These are phyloP conservation scores for Phragmites australis DNA, from an alignment of 176 grass and related monocot species.

Conservation along the genomic window DNA sequence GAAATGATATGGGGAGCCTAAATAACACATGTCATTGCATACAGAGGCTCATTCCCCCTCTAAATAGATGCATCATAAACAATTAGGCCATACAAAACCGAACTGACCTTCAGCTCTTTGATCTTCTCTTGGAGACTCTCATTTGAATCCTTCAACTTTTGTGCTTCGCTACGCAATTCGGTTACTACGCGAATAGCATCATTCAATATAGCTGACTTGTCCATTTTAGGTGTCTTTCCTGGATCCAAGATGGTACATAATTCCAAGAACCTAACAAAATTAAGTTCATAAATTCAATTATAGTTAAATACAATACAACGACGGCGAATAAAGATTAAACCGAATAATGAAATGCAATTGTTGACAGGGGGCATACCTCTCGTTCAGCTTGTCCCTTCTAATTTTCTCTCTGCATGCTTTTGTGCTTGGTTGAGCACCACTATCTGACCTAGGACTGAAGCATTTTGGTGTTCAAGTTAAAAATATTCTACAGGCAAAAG, in stretches of 20 bases:
- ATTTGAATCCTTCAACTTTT: constrained; percentile 90
- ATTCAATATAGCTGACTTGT: constrained; percentile 91
- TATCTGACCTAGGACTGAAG: constrained; percentile 76
- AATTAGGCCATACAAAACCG: background rate
- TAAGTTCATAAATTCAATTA: constrained; percentile 18
- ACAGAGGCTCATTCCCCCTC: background rate
- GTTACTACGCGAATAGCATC: constrained; percentile 76
- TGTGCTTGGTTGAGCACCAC: constrained; percentile 56
- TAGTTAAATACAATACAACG: background rate
- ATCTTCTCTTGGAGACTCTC: constrained; percentile 93
- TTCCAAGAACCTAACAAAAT: constrained; percentile 78
- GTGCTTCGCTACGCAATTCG: constrained; percentile 71
- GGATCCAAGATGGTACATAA: constrained; percentile 83
- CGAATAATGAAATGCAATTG: background rate
- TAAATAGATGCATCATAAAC: constrained; percentile 3
- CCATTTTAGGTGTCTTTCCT: constrained; percentile 86
- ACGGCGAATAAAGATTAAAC: constrained; percentile 4
- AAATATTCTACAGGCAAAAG: constrained; percentile 24
- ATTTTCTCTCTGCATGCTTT: constrained; percentile 97
- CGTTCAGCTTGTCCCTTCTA: constrained; percentile 88
- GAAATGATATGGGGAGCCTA: background rate
- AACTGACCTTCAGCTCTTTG: constrained; percentile 93
- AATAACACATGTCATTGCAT: background rate
- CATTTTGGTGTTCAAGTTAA: constrained; percentile 28
- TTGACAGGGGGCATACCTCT: constrained; percentile 48